Base-by-base conservation (phyloP, 2,329 filamentous ascomycete genomes). In the Exophiala lecanii-corni region DNA sequence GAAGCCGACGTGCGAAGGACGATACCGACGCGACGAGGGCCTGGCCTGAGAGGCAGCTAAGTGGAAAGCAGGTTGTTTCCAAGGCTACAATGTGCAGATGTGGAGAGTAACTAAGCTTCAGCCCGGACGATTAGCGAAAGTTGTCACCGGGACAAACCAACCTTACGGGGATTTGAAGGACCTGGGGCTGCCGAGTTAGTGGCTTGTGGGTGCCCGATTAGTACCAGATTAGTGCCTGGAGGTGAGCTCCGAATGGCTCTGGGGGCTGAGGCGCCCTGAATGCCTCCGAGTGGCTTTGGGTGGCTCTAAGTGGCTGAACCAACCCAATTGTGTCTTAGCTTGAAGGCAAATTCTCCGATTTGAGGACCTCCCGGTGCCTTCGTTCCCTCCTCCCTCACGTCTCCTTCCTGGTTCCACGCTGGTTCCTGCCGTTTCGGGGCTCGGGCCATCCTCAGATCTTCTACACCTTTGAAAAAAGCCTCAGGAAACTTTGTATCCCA, bases 401-500 rank as follows among this genome's bases (percentile, higher is more conserved):
- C n/a, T n/a, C n/a, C n/a, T n/a, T n/a, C n/a, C n/a, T n/a, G n/a
- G n/a, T n/a, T n/a, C n/a, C n/a, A 18, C 23, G 34, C 19, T 26
- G 38, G 18, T 38, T 16, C 25, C 32, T 30, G 28, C 23, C 33
- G 21, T 28, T 38, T 39, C 26, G 23, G 23, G 7, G 23, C 23
- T 7, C 35, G 39, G 34, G 28, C 34, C 44, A 40, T 20, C 15
- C 25, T 38, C 26, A 21, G 43, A 26, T 28, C 38, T 32, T 21
- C 12, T n/a, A 31, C 3, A 15, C 20, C 35, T 37, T 21, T 34
- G 13, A 20, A 20, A n/a, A n/a, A 37, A 36, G 36, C 37, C 38
- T 17, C 30, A 35, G 30, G 12, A 20, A 38, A 19, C 30, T 30
- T 31, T 41, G 47, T 46, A 43, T 50, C 47, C 47, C 45, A 36